Percentiles rank a stretch among this genome's conserved stretches.
Evolutionary conservation across 1,139 yeast genomes (phyloP).

Genomic region (Suhomyces anneliseae): DNA sequence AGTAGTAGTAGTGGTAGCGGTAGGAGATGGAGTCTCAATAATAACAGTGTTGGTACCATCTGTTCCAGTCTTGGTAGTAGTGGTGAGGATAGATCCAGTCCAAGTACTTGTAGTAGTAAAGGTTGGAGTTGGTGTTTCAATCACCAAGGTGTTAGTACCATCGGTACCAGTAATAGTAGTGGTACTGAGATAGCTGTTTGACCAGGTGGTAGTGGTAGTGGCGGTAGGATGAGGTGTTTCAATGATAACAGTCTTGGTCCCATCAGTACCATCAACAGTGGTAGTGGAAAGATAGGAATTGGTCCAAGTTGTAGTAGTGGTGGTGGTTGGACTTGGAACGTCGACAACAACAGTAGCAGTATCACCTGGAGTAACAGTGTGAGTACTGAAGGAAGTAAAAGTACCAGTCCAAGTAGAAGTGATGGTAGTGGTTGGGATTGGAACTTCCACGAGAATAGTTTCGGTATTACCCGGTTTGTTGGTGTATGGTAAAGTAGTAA

Average conservation of each 20-base stretch:
- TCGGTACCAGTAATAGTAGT: slow-evolving; percentile 8
- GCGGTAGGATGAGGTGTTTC: slow-evolving; percentile 11
- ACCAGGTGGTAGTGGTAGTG: slow-evolving; percentile 2
- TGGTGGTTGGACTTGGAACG: slow-evolving; percentile 14
- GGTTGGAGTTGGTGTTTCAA: slow-evolving; percentile 20
- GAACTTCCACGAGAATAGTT: slow-evolving; percentile 16
- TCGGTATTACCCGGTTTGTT: slow-evolving; percentile 11
- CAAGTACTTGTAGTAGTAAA: slow-evolving; percentile 12
- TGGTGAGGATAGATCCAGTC: slow-evolving; percentile 8
- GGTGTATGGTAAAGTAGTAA: slow-evolving; percentile 20
- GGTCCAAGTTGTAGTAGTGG: slow-evolving; percentile 13
- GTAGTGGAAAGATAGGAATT: slow-evolving; percentile 7
- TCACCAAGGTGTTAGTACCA: slow-evolving; percentile 17
- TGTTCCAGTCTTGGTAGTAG: neutral
- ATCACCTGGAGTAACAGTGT: slow-evolving; percentile 13
- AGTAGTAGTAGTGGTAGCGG: slow-evolving; percentile 8
- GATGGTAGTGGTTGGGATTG: slow-evolving; percentile 13
- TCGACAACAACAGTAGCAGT: slow-evolving; percentile 17
- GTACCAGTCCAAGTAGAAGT: slow-evolving; percentile 13
- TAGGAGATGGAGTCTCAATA: slow-evolving; percentile 18
- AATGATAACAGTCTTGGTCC: slow-evolving; percentile 10
- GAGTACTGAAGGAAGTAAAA: slow-evolving; percentile 8
- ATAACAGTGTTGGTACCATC: slow-evolving; percentile 17
- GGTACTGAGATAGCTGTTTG: slow-evolving; percentile 1
- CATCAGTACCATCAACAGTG: slow-evolving; percentile 9